phyloP scores from a whole-genome alignment of 1,284 basidiomycete species.

The Fomitopsis betulina region DNA sequence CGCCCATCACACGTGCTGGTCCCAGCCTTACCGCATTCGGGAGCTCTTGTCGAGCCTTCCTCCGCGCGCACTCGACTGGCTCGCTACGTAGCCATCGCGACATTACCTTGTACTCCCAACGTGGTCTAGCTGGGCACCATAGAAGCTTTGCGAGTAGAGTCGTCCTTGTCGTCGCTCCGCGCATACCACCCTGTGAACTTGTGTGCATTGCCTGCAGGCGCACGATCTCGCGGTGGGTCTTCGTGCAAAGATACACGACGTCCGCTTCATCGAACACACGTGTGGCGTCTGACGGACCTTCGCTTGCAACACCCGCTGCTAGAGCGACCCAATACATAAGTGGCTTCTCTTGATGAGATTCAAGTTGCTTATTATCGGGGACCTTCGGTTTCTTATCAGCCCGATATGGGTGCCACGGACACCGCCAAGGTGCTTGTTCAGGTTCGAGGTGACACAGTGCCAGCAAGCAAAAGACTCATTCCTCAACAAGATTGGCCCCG shows the following conservation, averaged over 20 bases:
- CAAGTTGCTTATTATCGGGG: too few relatives aligned
- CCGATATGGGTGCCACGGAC: too few relatives aligned
- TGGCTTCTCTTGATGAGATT: not conserved
- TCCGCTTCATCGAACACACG: not conserved
- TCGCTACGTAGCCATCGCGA: not conserved
- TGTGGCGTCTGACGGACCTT: not conserved
- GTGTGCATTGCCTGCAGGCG: not conserved
- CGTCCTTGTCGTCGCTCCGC: not conserved
- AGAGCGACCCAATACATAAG: too few relatives aligned
- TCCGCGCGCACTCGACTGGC: not conserved
- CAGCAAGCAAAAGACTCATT: too few relatives aligned
- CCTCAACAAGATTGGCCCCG: too few relatives aligned
- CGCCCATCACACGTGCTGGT: slow-evolving; percentile 3
- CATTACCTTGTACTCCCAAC: not conserved
- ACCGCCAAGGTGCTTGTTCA: too few relatives aligned
- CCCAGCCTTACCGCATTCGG: slow-evolving; percentile 12
- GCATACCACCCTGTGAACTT: not conserved
- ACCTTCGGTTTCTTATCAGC: too few relatives aligned
- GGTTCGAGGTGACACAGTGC: too few relatives aligned
- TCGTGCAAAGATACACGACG: not conserved
- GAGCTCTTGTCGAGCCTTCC: slow-evolving; percentile 12
- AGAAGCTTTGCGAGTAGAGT: not conserved
- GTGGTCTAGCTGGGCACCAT: not conserved
- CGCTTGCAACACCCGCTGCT: not conserved
- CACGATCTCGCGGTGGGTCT: not conserved